Conservation (phyloP, 441 rosid species). For the Breynia disticha region DNA sequence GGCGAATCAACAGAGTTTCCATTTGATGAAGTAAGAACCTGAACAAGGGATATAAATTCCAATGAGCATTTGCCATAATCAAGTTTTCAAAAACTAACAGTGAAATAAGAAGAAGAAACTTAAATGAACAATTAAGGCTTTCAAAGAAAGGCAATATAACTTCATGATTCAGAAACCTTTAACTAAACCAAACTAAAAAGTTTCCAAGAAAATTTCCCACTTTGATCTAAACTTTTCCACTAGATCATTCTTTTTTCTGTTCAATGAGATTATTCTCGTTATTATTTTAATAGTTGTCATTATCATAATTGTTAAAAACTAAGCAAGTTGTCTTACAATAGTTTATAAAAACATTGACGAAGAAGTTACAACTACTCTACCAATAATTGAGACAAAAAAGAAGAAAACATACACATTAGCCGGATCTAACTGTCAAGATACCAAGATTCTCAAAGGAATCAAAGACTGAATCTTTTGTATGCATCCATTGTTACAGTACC, state of each 20-base stretch:
- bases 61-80: constrained; percentile 5
- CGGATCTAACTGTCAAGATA: constrained; percentile 15
- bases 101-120: not conserved
- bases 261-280: no score
- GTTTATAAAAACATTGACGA: constrained; percentile 1
- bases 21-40: constrained; percentile 33
- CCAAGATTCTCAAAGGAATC: constrained; percentile 8
- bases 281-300: not conserved
- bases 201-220: no score
- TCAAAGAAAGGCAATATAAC: not conserved
- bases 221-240: no score
- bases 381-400: constrained; percentile 12
- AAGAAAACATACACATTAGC: constrained; percentile 1
- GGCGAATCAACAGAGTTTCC: constrained; percentile 15
- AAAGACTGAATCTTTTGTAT: constrained; percentile 6
- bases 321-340: constrained; percentile 4
- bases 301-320: not conserved
- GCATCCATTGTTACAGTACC: constrained; percentile 20
- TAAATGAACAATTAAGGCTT: not conserved
- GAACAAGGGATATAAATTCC: constrained; percentile 17
- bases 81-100: not conserved
- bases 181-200: not conserved
- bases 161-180: not conserved
- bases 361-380: constrained; percentile 8
- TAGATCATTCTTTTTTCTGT: no score